A percentile compares a stretch with the other conserved stretches of the same genome.
phyloP scores from a whole-genome alignment of 805 yeast species.

The Clavispora fructus region DNA sequence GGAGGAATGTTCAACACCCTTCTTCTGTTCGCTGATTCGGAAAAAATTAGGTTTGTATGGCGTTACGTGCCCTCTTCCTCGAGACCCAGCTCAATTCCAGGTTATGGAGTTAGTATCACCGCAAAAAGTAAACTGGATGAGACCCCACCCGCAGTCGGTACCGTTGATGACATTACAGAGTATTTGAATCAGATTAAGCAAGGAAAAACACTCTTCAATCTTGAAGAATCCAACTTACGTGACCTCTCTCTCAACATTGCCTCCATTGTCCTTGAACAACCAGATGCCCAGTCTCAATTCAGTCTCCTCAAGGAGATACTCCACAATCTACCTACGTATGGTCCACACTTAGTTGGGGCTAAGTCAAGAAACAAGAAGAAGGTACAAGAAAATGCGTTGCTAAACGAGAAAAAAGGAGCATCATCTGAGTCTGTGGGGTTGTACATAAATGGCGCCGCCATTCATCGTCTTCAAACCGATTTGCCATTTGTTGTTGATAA shows the following conservation, averaged over 20 bases:
- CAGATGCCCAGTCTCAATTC: background rate
- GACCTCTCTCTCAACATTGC: conserved; percentile 7
- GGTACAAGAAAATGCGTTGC: conserved; percentile 16
- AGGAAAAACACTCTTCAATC: background rate
- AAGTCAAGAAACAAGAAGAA: conserved; percentile 1
- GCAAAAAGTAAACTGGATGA: conserved; percentile 3
- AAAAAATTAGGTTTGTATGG: conserved; percentile 70
- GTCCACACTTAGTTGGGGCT: conserved; percentile 6
- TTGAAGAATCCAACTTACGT: background rate
- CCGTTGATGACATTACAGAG: background rate
- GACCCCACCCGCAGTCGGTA: background rate
- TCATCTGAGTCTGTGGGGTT: conserved; percentile 43
- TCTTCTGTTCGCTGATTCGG: conserved; percentile 52
- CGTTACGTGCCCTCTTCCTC: conserved; percentile 50
- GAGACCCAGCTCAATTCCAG: conserved; percentile 36
- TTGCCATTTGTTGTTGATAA: conserved; percentile 40
- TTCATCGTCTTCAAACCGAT: conserved; percentile 42
- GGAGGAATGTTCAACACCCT: conserved; percentile 54
- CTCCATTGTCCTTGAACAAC: conserved; percentile 4
- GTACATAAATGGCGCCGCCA: conserved; percentile 65
- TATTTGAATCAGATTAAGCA: conserved; percentile 1
- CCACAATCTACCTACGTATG: conserved; percentile 10
- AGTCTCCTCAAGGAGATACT: conserved; percentile 2
- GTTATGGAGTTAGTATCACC: conserved; percentile 50
- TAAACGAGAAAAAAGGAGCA: conserved; percentile 34